phyloP scores from a whole-genome alignment of 768 basidiomycete genomes.

The Tephrocybe sp. region DNA sequence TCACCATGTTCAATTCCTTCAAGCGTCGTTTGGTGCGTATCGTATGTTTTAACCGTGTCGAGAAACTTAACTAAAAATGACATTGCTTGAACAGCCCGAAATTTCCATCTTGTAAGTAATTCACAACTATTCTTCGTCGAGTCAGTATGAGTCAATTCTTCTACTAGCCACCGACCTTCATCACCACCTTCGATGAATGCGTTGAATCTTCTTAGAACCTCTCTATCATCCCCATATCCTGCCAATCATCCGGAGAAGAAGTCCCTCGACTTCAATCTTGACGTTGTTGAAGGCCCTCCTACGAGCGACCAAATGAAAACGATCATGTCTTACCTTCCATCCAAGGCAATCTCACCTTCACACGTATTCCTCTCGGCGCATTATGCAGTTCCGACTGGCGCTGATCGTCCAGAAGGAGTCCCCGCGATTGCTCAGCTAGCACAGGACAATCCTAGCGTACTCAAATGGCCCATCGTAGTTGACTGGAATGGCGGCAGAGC shows the following conservation, averaged over 20 bases:
- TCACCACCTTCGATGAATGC: conserved; percentile 67
- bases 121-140: background rate
- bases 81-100: conserved; percentile 38
- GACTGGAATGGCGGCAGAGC: conserved; percentile 71
- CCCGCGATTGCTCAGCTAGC: conserved; percentile 50
- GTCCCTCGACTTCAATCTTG: conserved; percentile 68
- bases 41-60: background rate
- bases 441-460: conserved; percentile 49
- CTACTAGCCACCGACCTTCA: conserved; percentile 56
- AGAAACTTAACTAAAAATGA: background rate
- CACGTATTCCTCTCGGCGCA: conserved; percentile 61
- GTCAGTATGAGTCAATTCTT: background rate
- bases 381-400: conserved; percentile 41
- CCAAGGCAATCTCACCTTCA: conserved; percentile 34
- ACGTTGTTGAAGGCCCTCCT: conserved; percentile 66
- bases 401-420: conserved; percentile 35
- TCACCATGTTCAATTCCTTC: conserved; percentile 36
- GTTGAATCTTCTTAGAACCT: conserved; percentile 53
- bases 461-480: conserved; percentile 82
- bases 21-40: conserved; percentile 30
- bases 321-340: conserved; percentile 60
- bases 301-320: conserved; percentile 66
- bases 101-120: conserved; percentile 62
- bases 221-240: conserved; percentile 63
- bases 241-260: conserved; percentile 37